phyloP scores from a whole-genome alignment of 129 eudicot species.

The Centrapalus pauciflorus region DNA sequence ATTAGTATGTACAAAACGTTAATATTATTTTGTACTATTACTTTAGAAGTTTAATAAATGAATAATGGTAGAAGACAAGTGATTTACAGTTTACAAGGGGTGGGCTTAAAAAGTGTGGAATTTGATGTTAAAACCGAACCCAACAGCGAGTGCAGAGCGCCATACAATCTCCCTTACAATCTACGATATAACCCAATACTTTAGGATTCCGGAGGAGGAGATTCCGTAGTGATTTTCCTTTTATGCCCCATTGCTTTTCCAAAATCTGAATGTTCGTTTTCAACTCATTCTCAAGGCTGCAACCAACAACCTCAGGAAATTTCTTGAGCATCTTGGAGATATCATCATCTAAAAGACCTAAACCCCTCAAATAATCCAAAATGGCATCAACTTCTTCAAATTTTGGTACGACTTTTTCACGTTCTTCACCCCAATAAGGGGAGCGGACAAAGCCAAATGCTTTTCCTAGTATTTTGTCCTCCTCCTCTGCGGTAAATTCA shows the following conservation, averaged over 20 bases:
- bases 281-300: slow-evolving; percentile 74
- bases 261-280: slow-evolving; percentile 54
- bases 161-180: slow-evolving; percentile 94
- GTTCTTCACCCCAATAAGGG: slow-evolving; percentile 96
- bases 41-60: not conserved
- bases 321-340: slow-evolving; percentile 75
- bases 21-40: not conserved
- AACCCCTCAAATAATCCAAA: slow-evolving; percentile 54
- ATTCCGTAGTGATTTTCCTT: slow-evolving; percentile 69
- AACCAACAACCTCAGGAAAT: slow-evolving; percentile 92
- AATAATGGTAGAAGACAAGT: not conserved
- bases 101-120: not conserved
- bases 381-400: slow-evolving; percentile 44
- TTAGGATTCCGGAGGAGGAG: slow-evolving; percentile 82
- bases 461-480: slow-evolving; percentile 87
- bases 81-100: not conserved
- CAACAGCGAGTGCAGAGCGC: slow-evolving; percentile 97
- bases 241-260: slow-evolving; percentile 76
- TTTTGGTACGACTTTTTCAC: slow-evolving; percentile 58
- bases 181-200: slow-evolving; percentile 80
- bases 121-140: slow-evolving; percentile 64
- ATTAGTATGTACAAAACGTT: not conserved
- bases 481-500: slow-evolving; percentile 50
- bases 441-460: slow-evolving; percentile 90
- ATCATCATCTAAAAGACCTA: slow-evolving; percentile 80